These are phyloP conservation scores for Cyberlindnera amylophila DNA, from an alignment of 805 yeast genomes.

Conservation along the genomic window DNA sequence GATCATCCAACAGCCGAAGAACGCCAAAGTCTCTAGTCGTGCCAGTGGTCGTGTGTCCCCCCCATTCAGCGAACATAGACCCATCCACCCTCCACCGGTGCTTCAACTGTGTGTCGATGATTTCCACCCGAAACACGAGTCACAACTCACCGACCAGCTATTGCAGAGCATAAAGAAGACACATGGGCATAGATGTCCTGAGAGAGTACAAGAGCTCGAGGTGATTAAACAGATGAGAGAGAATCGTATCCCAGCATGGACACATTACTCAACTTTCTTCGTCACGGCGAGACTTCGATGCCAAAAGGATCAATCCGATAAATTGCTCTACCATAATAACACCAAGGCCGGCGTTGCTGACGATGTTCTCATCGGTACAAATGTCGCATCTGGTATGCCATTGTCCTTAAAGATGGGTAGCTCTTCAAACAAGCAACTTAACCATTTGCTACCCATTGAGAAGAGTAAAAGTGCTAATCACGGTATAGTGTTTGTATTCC, in stretches of 20 bases:
- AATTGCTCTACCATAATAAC: slow-evolving; percentile 7
- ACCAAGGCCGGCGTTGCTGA: slow-evolving; percentile 13
- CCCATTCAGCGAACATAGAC: slow-evolving; percentile 30
- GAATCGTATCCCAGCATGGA: slow-evolving; percentile 23
- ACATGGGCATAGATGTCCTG: slow-evolving; percentile 16
- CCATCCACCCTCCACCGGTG: slow-evolving; percentile 33
- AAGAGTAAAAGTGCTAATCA: slow-evolving; percentile 17
- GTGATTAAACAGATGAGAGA: slow-evolving; percentile 17
- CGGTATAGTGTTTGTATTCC: slow-evolving; percentile 30
- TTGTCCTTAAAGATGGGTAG: slow-evolving; percentile 16
- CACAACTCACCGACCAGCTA: slow-evolving; percentile 13
- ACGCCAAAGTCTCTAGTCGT: slow-evolving; percentile 29
- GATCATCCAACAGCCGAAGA: slow-evolving; percentile 29
- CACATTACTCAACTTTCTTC: slow-evolving; percentile 27
- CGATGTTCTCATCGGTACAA: slow-evolving; percentile 24
- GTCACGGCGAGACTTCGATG: slow-evolving; percentile 21
- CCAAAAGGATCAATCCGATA: slow-evolving; percentile 9
- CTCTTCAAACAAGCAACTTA: slow-evolving; percentile 12
- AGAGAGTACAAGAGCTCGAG: slow-evolving; percentile 21
- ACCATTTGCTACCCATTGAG: slow-evolving; percentile 16
- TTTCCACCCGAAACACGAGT: slow-evolving; percentile 9
- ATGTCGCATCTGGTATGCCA: slow-evolving; percentile 26
- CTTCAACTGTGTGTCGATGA: slow-evolving; percentile 24
- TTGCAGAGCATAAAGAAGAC: slow-evolving; percentile 6
- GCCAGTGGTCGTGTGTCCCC: slow-evolving; percentile 22